Conservation (phyloP, 2,329 filamentous ascomycete species). For the Arthroderma sp. region DNA sequence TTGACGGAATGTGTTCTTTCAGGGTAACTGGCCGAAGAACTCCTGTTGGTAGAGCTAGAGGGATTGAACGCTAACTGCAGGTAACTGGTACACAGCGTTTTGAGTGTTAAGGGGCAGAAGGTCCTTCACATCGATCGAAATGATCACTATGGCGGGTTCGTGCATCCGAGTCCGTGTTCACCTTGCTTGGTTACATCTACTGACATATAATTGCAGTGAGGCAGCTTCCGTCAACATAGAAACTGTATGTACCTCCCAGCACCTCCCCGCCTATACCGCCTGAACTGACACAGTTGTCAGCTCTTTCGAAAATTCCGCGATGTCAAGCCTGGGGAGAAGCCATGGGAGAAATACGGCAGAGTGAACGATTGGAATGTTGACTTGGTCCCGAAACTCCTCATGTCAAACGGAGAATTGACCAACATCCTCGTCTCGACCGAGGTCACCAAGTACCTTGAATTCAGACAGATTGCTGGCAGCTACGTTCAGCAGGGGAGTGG, state of each 20-base stretch:
- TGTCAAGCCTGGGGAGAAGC: conserved; percentile 64
- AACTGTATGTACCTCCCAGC: conserved; percentile 49
- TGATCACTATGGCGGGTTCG: conserved; percentile 94
- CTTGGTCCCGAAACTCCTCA: conserved; percentile 93
- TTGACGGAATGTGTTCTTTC: conserved; percentile 98
- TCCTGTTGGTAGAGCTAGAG: background rate
- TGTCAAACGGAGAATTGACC: conserved; percentile 96
- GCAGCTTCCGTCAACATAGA: conserved; percentile 95
- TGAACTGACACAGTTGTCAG: conserved; percentile 39
- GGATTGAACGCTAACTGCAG: background rate
- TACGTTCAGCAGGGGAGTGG: conserved; percentile 82
- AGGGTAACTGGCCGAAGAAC: conserved; percentile 49
- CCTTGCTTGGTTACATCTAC: conserved; percentile 13
- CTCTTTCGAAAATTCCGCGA: conserved; percentile 97
- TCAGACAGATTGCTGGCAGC: conserved; percentile 90
- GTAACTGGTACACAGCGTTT: conserved; percentile 47
- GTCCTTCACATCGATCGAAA: conserved; percentile 98
- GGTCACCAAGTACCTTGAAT: conserved; percentile 76
- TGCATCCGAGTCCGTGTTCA: conserved; percentile 18
- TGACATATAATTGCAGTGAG: conserved; percentile 47
- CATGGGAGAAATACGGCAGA: conserved; percentile 96
- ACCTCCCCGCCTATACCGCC: background rate
- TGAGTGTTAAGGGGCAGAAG: conserved; percentile 98
- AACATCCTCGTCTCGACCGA: conserved; percentile 98
- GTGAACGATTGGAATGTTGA: conserved; percentile 99